These are phyloP conservation scores for Pyrus hybrid DNA, from an alignment of 331 rosid genomes.

Conservation along the genomic window DNA sequence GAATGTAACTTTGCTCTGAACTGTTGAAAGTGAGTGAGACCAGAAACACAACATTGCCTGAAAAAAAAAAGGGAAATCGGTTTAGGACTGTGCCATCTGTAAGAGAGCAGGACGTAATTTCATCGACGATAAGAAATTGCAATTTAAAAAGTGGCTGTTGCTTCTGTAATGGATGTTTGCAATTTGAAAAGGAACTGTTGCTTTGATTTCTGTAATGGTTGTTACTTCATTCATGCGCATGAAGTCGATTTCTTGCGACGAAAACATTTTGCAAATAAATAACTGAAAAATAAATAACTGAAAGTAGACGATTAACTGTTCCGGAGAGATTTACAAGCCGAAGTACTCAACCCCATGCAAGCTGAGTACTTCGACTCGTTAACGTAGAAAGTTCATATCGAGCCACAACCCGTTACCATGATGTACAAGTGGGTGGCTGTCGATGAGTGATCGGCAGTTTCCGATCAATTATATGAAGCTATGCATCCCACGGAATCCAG, in stretches of 20 bases:
- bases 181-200: background rate
- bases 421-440: background rate
- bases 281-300: too few relatives aligned
- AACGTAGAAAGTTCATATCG: background rate
- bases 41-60: background rate
- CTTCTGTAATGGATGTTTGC: background rate
- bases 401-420: background rate
- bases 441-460: background rate
- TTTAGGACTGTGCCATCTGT: background rate
- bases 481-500: too few relatives aligned
- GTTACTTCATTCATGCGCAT: background rate
- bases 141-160: background rate
- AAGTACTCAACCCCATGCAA: background rate
- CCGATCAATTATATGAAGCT: background rate
- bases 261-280: background rate
- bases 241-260: background rate
- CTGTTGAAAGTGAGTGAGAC: background rate
- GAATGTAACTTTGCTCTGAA: slow-evolving; percentile 4
- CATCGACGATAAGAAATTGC: slow-evolving; percentile 1
- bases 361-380: background rate
- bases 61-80: background rate
- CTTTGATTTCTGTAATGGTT: background rate
- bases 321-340: background rate
- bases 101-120: background rate
- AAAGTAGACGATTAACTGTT: background rate